These are phyloP conservation scores for Apiospora malaysiana DNA, from an alignment of 2,329 filamentous ascomycete species.

Conservation along the genomic window DNA sequence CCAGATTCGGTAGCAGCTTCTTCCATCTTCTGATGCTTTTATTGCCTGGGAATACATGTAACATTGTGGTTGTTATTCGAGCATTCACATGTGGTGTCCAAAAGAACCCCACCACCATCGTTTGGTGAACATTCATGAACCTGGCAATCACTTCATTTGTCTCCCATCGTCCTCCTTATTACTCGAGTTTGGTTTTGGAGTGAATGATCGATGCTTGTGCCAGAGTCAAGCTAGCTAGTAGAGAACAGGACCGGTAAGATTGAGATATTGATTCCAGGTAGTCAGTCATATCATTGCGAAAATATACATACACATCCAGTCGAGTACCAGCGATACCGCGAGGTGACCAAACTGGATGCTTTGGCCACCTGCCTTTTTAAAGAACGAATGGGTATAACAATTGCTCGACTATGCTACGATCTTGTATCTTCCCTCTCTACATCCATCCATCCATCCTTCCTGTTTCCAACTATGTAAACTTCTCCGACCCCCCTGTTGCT, in stretches of 20 bases:
- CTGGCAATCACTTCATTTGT: not conserved
- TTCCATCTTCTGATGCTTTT: not conserved
- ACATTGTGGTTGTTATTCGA: not conserved
- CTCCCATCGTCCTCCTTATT: not conserved
- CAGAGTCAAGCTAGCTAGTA: not conserved
- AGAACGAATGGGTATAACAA: slow-evolving; percentile 8
- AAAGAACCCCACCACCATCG: not conserved
- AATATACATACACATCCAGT: not conserved
- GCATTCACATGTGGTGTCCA: not conserved
- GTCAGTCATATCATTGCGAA: not conserved
- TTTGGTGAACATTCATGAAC: not conserved
- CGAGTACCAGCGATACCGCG: not conserved
- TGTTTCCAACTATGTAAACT: not conserved
- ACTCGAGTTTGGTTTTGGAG: not conserved
- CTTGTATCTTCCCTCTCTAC: not conserved
- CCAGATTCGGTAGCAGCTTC: not conserved
- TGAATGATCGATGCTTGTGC: not conserved
- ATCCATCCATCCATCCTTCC: not conserved
- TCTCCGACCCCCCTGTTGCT: not conserved
- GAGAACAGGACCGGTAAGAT: not conserved
- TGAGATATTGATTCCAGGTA: too few relatives aligned
- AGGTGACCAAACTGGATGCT: not conserved
- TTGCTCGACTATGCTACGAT: slow-evolving; percentile 5
- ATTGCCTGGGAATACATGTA: not conserved
- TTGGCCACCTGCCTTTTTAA: not conserved